Evolutionary conservation across 2,329 filamentous ascomycete genomes (phyloP).

Genomic region (Dothiorella sarmentorum): DNA sequence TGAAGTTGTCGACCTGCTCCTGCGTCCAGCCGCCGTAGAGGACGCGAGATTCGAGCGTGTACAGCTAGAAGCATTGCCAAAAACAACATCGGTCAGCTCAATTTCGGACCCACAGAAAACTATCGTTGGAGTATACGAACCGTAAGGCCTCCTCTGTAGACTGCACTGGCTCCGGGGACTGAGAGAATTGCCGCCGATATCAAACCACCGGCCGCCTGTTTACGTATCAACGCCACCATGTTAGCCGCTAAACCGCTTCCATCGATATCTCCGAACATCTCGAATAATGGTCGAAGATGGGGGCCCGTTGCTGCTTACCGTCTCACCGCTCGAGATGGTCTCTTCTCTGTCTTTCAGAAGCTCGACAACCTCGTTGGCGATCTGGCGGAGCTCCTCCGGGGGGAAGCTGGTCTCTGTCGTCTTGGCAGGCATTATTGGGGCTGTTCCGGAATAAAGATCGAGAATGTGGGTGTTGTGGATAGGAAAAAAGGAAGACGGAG

Average conservation of each 20-base stretch:
- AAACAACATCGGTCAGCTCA: too few relatives aligned
- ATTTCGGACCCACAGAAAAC: background rate
- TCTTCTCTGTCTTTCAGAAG: slow-evolving; percentile 55
- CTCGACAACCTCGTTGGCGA: slow-evolving; percentile 49
- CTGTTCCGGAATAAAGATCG: background rate
- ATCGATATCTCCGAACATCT: background rate
- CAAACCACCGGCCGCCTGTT: slow-evolving; percentile 59
- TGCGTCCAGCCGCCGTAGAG: slow-evolving; percentile 61
- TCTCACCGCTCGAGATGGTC: slow-evolving; percentile 61
- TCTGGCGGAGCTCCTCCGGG: slow-evolving; percentile 32
- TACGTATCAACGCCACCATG: background rate
- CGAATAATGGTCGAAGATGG: background rate
- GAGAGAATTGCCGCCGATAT: slow-evolving; percentile 58
- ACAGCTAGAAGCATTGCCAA: slow-evolving; percentile 37
- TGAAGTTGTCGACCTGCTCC: slow-evolving; percentile 50
- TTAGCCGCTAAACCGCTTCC: slow-evolving; percentile 5
- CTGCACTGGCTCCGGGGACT: slow-evolving; percentile 55
- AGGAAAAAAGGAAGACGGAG: background rate
- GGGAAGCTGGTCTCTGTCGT: background rate
- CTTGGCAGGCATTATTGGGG: slow-evolving; percentile 1
- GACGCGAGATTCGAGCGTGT: slow-evolving; percentile 57
- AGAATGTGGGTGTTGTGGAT: background rate
- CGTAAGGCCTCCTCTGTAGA: slow-evolving; percentile 55
- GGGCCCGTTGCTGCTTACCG: slow-evolving; percentile 36
- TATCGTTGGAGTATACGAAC: background rate